phyloP scores from a whole-genome alignment of 495 filamentous ascomycete species.

The Hypoxylon lienhwacheense region DNA sequence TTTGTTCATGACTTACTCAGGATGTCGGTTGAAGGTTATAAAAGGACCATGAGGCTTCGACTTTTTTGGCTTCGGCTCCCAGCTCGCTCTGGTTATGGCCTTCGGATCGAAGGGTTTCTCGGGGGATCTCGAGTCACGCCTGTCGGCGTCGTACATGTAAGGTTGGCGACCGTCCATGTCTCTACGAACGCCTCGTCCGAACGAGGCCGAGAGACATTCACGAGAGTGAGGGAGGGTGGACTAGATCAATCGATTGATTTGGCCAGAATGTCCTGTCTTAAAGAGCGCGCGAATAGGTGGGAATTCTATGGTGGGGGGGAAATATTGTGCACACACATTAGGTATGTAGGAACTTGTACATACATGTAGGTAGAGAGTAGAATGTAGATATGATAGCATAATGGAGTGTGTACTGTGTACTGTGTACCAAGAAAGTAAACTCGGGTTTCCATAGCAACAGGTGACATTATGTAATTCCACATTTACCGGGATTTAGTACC shows the following conservation, averaged over 20 bases:
- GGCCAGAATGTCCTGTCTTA: constrained; percentile 33
- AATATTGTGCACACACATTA: neutral
- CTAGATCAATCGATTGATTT: constrained; percentile 14
- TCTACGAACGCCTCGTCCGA: constrained; percentile 22
- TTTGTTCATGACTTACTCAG: constrained; percentile 61
- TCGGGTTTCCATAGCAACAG: constrained; percentile 31
- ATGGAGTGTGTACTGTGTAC: constrained; percentile 1
- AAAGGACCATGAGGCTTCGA: constrained; percentile 72
- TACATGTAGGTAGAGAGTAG: neutral
- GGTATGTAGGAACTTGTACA: constrained; percentile 12
- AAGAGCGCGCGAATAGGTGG: constrained; percentile 9
- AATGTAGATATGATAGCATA: neutral
- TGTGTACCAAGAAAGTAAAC: constrained; percentile 1
- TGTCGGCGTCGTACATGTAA: constrained; percentile 70
- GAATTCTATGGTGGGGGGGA: constrained; percentile 19
- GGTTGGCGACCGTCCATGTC: constrained; percentile 60
- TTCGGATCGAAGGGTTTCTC: constrained; percentile 77
- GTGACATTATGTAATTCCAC: constrained; percentile 15
- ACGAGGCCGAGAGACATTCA: constrained; percentile 30
- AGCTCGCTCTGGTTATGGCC: constrained; percentile 74
- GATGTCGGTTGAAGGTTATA: constrained; percentile 77
- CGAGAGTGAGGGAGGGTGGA: constrained; percentile 5
- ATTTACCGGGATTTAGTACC: too few relatives aligned
- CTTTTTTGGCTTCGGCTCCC: constrained; percentile 54
- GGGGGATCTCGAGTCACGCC: constrained; percentile 48